phyloP scores from a whole-genome alignment of 2,329 filamentous ascomycete species.

The Byssoonygena ceratinophila region DNA sequence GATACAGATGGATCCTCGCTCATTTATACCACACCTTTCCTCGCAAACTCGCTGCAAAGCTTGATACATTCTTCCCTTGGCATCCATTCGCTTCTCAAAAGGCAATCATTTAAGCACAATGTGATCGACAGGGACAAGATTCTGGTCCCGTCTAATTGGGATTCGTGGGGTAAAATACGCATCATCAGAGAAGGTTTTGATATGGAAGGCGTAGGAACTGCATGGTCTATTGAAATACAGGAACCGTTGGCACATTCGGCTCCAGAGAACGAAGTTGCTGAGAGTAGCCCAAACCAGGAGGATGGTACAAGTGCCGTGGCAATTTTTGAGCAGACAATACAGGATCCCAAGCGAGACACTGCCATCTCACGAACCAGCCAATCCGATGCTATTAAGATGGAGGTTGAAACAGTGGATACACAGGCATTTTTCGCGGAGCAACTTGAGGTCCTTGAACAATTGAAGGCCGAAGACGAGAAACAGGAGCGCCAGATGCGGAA shows the following conservation, averaged over 20 bases:
- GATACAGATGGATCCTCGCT: constrained; percentile 65
- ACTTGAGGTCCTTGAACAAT: constrained; percentile 60
- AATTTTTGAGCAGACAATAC: constrained; percentile 69
- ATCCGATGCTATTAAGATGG: constrained; percentile 35
- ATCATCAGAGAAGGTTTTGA: constrained; percentile 87
- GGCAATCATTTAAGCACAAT: constrained; percentile 72
- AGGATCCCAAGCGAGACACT: constrained; percentile 58
- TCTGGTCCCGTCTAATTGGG: constrained; percentile 91
- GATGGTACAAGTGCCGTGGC: constrained; percentile 52
- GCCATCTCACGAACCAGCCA: constrained; percentile 45
- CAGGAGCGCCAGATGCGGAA: constrained; percentile 28
- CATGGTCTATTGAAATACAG: constrained; percentile 78
- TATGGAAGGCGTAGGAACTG: constrained; percentile 71
- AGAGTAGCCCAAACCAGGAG: constrained; percentile 20
- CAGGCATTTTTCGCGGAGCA: constrained; percentile 70
- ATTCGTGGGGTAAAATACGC: constrained; percentile 94
- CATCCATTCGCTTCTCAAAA: constrained; percentile 72
- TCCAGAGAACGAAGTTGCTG: constrained; percentile 20
- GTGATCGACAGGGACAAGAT: constrained; percentile 92
- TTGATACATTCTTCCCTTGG: constrained; percentile 77
- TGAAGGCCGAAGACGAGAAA: constrained; percentile 47
- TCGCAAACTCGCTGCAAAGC: constrained; percentile 64
- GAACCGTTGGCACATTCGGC: constrained; percentile 32
- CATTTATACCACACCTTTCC: constrained; percentile 70
- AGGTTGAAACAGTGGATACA: constrained; percentile 60